phyloP scores from a whole-genome alignment of 257 asterid species.

The Solanum dulcamara region DNA sequence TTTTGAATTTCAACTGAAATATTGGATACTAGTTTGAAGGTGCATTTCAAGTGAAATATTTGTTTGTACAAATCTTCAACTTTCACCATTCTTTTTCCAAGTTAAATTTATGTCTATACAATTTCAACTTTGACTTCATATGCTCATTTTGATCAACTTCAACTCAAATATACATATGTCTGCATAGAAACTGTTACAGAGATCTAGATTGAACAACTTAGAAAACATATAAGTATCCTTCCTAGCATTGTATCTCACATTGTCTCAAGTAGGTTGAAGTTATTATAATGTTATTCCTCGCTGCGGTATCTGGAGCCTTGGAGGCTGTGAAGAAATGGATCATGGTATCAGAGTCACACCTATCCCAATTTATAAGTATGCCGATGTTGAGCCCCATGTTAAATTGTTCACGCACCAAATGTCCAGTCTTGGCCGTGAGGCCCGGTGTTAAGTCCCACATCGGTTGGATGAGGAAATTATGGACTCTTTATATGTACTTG shows the following conservation, averaged over 20 bases:
- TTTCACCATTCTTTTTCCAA: neutral
- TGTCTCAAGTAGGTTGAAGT: neutral
- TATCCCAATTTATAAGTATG: too few relatives aligned
- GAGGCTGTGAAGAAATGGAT: neutral
- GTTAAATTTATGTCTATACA: neutral
- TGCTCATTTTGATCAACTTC: neutral
- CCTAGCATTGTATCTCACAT: neutral
- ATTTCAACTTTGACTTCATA: neutral
- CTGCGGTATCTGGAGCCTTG: neutral
- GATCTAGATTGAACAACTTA: neutral
- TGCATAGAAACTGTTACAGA: neutral
- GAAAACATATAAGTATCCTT: neutral
- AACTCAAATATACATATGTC: neutral
- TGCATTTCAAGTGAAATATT: neutral
- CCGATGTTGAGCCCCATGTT: too few relatives aligned
- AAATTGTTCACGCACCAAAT: too few relatives aligned
- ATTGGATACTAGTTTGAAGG: neutral
- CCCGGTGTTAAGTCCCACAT: too few relatives aligned
- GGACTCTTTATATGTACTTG: too few relatives aligned
- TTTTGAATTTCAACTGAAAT: neutral
- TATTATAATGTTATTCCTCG: neutral
- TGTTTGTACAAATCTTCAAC: neutral
- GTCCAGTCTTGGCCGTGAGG: too few relatives aligned
- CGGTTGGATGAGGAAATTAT: too few relatives aligned
- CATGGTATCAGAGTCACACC: too few relatives aligned